Base-by-base conservation (phyloP, 129 eudicot species). In the Saussurea involucrata region DNA sequence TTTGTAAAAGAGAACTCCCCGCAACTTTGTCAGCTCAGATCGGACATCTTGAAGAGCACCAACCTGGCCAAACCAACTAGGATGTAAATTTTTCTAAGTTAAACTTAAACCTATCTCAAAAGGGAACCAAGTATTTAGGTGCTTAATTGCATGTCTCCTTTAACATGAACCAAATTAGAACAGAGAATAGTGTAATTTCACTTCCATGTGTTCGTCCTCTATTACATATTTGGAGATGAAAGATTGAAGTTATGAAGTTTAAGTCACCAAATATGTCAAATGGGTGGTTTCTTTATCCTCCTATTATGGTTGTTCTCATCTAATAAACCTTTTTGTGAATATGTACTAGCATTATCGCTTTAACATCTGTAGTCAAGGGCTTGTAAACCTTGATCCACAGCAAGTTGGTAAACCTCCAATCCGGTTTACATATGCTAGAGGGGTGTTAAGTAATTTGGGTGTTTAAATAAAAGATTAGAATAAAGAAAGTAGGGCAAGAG, bases 21-120 rank as follows among this genome's bases (percentile, higher is more conserved):
- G 84, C 85, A 90, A 80, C 80, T 95, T 95, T 74, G 92, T 87
- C 85, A 95, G 73, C 82, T 95, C 99, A 42, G 99, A 95, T 75
- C 93, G 85, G 71, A 95, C 92, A 83, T 95, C 99, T 92, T 95
- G 99, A 68, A 95, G 95, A 71, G 99, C 99, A 70, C 99, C 99
- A 83, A 95, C 97, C 99, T 95, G 87, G 63, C 13, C 78, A 74
- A 78, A 78, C 55, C 79, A 74, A 20, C 13, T 11, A 78, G 42
- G 64, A 80, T 67, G 63, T 55, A 40, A 57, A 49, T 46, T 66
- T 49, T 70, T 60, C 68, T 36, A 40, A 66, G 64, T 57, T 72
- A 20, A 63, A 66, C 21, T 65, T 58, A 46, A 74, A 60, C 63
- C 20, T 24, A 24, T 55, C 69, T 68, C 25, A 68, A 57, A 80